Evolutionary conservation across 305 asterid genomes (phyloP), one percentile per base, ranked within the genome.

Genomic region (Rubia peregrina): DNA sequence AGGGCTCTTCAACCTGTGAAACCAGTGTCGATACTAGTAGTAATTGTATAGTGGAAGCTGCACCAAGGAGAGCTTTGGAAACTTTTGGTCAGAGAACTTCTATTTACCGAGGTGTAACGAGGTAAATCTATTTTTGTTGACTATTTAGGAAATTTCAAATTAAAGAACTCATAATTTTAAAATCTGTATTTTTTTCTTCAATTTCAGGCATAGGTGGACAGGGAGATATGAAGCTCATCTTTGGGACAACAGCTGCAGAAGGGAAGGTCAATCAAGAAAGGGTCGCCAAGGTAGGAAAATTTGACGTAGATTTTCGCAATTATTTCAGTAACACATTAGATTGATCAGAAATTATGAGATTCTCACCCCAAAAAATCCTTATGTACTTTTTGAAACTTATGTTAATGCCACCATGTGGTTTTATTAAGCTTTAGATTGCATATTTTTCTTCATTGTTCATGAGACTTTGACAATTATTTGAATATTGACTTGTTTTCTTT

Each of bases 1-100:
- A 88, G 77, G 91, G 86, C 14, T 80, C 88, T n/a, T 79, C 88
- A 8, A 66, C 85, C 1, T 80, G 83, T 66, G 92, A 83, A 73
- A 74, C 83, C 9, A 75, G 84, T 67, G 83, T 72, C 12, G 87
- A 86, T 21, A 88, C 75, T 16, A 78, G 80, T 73, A 83, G 60
- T 56, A 75, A 76, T 13, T 82, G 83, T 30, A 76, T 82, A 65
- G 89, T 87, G 63, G 97, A 82, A 78, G 88, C 89, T 40, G 75
- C 90, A 7, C 97, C 96, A 0, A 81, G 91, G 73, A 82, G 96
- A 53, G 78, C 89, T 16, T 71, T 81, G 63, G 98, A 92, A 55
- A 92, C 97, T 12, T 92, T 92, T 73, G 98, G 98, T 11, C 98
- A 92, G 82, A 82, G 98, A 82, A 92, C 98, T 17, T 92, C 98